Base-by-base conservation (phyloP, 2,329 filamentous ascomycete species). In the Pyrenochaeta sp. region DNA sequence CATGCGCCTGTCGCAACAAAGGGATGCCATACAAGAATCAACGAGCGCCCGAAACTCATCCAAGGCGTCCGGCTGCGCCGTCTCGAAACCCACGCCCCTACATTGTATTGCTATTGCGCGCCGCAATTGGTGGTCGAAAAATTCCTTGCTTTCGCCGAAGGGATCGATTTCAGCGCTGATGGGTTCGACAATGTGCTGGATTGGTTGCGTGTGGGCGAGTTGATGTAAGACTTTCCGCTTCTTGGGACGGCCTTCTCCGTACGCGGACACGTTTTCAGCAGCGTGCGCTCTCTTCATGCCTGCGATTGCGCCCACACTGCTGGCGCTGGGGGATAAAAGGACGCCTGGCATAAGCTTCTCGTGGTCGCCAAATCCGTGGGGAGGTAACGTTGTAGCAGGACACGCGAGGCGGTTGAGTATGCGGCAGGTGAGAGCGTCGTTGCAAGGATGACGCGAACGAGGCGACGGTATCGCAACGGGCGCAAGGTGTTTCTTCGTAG, bases 1-100 rank as follows among this genome's bases (percentile, higher is more conserved):
- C 22, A 10, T 40, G 42, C 59, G 53, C 57, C 47, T 36, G 49
- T 50, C 44, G 58, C 59, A 44, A 32, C 32, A 50, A 61, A 51
- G 61, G 71, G 61, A 71, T 47, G 60, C 62, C 84, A 67, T 85
- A 87, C 85, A 88, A 72, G 87, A 84, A 75, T 89, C 85, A 24
- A 83, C 80, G 42, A 83, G 77, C 54, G 78, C 79, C 52, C 83
- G 78, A 59, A 89, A 83, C 64, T 81, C 80, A 65, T 88, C 84
- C 62, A 89, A 68, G 40, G 85, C 87, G 25, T 82, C 79, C 9
- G 85, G 82, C 52, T 82, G 81, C 25, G 84, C 84, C 54, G 81
- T 72, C 32, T 85, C 83, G 67, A 87, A 88, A 3, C 86, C 86
- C 24, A 79, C 79, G 54, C 81, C 77, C 51, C 76, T 79, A 64